Evolutionary conservation across 1,139 yeast genomes (phyloP), one percentile per base, ranked within the genome.

Genomic region (Entelexis sorbosivorans): DNA sequence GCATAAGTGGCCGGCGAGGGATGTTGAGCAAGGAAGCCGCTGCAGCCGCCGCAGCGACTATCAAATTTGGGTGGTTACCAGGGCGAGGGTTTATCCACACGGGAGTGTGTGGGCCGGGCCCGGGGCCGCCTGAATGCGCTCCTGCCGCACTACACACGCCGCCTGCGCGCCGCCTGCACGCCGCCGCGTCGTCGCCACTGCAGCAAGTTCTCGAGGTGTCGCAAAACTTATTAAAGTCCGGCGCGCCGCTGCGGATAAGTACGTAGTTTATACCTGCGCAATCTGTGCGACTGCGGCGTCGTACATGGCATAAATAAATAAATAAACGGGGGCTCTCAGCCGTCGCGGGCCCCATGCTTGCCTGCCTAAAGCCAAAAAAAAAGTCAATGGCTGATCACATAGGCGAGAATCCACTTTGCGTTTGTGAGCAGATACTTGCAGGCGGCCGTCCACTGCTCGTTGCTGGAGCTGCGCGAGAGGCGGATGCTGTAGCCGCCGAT

Each of bases 361-460:
- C 24, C 13, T 11, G 31, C 13, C 29, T n/a, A n/a, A n/a, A n/a
- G n/a, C n/a, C n/a, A n/a, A 28, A 8, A 9, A 11, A 5, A 7
- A 13, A 13, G 3, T 38, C 26, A 51, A 26, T 52, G 55, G 35
- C 49, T 51, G 24, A 51, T 46, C 19, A 66, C 68, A 53, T 63
- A 68, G 17, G 73, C 73, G 38, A 69, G 58, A 13, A 69, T 64
- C 72, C 72, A 70, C 52, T 69, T 68, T 24, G 69, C 62, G 52
- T 89, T 78, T 1, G 93, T 85, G 48, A 91, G 69, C 17, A 89
- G 71, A 61, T 80, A 82, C 62, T 84, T 82, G 67, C 96, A 89
- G 1, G 95, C 89, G 34, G 80, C 77, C 0, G 96, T 87, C 98
- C 98, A 91, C 56, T 83, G 87, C 43, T 79, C 78, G 62, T 82